phyloP scores from a whole-genome alignment of 768 basidiomycete species.

The Pleurotus pulmonarius region DNA sequence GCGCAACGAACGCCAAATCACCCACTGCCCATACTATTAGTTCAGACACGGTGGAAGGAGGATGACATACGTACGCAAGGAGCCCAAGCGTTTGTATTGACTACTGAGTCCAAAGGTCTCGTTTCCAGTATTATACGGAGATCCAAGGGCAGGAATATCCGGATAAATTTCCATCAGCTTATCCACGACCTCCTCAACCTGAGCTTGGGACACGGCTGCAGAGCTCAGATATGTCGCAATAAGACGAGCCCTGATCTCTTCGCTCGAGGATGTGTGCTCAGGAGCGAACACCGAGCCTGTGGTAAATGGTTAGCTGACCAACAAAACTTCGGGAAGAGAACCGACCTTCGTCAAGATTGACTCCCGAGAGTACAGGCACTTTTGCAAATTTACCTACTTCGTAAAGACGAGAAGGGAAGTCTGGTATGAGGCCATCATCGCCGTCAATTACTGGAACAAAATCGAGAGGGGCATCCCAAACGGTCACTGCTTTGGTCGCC shows the following conservation, averaged over 20 bases:
- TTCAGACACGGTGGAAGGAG: too few relatives aligned
- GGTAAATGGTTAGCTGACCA: background rate
- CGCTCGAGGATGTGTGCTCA: slow-evolving; percentile 18
- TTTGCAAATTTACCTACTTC: slow-evolving; percentile 20
- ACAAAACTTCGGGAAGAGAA: background rate
- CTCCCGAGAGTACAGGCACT: slow-evolving; percentile 44
- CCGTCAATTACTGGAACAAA: slow-evolving; percentile 41
- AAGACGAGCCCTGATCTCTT: slow-evolving; percentile 20
- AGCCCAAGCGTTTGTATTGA: slow-evolving; percentile 26
- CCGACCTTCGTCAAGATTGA: slow-evolving; percentile 42
- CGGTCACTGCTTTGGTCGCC: background rate
- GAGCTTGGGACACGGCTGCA: slow-evolving; percentile 14
- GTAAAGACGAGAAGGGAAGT: slow-evolving; percentile 30
- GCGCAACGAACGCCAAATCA: background rate
- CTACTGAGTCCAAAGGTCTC: slow-evolving; percentile 35
- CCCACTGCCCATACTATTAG: background rate
- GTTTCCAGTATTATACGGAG: slow-evolving; percentile 42
- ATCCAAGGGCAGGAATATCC: slow-evolving; percentile 34
- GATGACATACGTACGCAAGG: slow-evolving; percentile 11
- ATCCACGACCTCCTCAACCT: slow-evolving; percentile 17
- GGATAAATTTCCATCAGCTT: slow-evolving; percentile 37
- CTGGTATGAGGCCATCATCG: slow-evolving; percentile 32
- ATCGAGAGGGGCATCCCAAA: background rate
- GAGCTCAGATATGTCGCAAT: slow-evolving; percentile 23
- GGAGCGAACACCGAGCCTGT: slow-evolving; percentile 32